Percentiles rank a stretch among this genome's conserved stretches.
These are phyloP conservation scores for Halteria grandinella DNA, from an alignment of 73 alveolate species.

Conservation along the genomic window DNA sequence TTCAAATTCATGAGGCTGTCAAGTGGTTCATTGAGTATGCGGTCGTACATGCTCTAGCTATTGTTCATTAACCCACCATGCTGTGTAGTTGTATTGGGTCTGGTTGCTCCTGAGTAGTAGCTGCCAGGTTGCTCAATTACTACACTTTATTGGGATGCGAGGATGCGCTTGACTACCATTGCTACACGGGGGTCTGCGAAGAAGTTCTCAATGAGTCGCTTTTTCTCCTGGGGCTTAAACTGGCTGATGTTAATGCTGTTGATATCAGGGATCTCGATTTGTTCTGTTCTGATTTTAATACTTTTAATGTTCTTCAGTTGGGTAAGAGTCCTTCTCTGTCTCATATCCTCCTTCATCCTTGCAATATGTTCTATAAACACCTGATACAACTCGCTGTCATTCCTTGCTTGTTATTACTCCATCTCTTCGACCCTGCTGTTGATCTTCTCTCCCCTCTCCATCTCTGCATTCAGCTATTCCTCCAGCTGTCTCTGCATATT, in stretches of 20 bases:
- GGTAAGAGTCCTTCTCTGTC: slow-evolving; percentile 32
- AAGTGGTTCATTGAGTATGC: slow-evolving; percentile 27
- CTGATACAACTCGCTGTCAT: slow-evolving; percentile 14
- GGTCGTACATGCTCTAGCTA: slow-evolving; percentile 11
- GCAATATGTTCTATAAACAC: neutral
- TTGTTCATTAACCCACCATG: neutral
- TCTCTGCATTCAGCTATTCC: slow-evolving; percentile 10
- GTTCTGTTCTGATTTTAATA: slow-evolving; percentile 18
- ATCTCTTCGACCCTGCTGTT: neutral
- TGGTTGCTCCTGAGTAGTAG: too few species aligned
- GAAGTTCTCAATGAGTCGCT: slow-evolving; percentile 14
- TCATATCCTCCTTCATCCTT: slow-evolving; percentile 38
- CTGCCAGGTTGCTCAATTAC: too few species aligned
- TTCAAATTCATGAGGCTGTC: neutral
- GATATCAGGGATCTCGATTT: slow-evolving; percentile 37
- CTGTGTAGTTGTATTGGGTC: too few species aligned
- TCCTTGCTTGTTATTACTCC: neutral
- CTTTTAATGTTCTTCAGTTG: slow-evolving; percentile 18
- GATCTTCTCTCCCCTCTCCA: neutral
- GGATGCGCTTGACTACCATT: too few species aligned
- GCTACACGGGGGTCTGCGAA: too few species aligned
- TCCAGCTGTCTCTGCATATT: slow-evolving; percentile 13
- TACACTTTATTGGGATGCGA: too few species aligned
- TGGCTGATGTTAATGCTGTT: neutral
- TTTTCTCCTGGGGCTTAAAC: slow-evolving; percentile 43